Evolutionary conservation across 805 yeast species (phyloP), one percentile per base, ranked within the genome.

Genomic region (Blastobotrys peoriensis): DNA sequence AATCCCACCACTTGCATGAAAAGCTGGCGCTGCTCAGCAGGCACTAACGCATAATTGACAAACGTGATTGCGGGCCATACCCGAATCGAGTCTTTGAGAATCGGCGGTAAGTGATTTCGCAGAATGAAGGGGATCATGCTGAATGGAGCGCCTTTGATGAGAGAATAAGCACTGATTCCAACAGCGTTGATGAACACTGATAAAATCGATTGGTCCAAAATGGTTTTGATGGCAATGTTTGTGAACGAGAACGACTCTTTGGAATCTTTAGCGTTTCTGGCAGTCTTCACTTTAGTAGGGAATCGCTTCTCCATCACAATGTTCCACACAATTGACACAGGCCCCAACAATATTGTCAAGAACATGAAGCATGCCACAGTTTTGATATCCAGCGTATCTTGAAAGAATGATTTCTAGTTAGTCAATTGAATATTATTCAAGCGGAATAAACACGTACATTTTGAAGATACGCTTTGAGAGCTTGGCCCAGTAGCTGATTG

Each of bases 1-100:
- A 44, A 44, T 8, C 47, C 47, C 27, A 40, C 44, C 9, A 38
- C 20, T 37, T 39, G 40, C 28, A 33, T 44, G 35, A 44, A 44
- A n/a, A 44, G 19, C 10, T 25, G 19, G 21, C 35, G 38, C 13
- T 39, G 22, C n/a, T 15, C 38, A 5, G 47, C 22, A 25, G 47
- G 47, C 4, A 44, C 28, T 8, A 44, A 9, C 21, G 47, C 38
- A 30, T 39, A 44, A 17, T 38, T 19, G 30, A 33, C 34, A 20
- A 44, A 9, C 9, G 47, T 39, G 33, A 44, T 38, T 37, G 40
- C 34, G 17, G 47, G 47, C 47, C 47, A 44, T 18, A 44, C 30
- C 37, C 44, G 27, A n/a, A 33, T 15, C 3, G 47, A 44, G 36
- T 44, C 42, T n/a, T 23, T 44, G 41, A 44, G 40, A 35, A 44